phyloP scores from a whole-genome alignment of 129 eudicot species.

The Lactuca saligna region DNA sequence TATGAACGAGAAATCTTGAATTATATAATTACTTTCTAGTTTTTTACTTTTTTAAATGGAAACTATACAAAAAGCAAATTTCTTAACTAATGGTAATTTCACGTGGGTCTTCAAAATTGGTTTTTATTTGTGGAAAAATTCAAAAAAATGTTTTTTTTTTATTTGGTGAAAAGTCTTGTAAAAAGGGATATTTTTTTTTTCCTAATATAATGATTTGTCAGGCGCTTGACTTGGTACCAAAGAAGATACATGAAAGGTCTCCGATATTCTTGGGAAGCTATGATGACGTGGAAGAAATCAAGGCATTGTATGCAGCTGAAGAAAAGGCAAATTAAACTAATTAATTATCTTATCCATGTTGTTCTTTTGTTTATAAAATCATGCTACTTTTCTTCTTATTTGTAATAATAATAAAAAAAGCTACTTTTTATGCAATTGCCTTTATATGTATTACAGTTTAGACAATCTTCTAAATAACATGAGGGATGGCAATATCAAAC shows the following conservation, averaged over 20 bases:
- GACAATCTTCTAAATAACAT: too few species aligned
- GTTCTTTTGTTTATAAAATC: slow-evolving; percentile 25
- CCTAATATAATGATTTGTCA: slow-evolving; percentile 22
- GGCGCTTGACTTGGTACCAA: slow-evolving; percentile 92
- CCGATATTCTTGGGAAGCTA: slow-evolving; percentile 95
- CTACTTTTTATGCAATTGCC: slow-evolving; percentile 15
- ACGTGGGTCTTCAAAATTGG: too few species aligned
- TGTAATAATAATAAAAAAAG: slow-evolving; percentile 19
- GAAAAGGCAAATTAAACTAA: slow-evolving; percentile 20
- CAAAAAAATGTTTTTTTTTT: too few species aligned
- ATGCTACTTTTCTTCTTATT: slow-evolving; percentile 10
- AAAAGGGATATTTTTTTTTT: too few species aligned
- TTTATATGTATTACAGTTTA: not conserved
- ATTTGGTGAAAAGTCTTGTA: not conserved
- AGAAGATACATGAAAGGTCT: slow-evolving; percentile 84
- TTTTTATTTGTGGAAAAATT: too few species aligned
- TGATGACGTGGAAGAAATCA: slow-evolving; percentile 96
- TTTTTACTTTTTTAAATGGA: too few species aligned
- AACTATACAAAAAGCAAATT: too few species aligned
- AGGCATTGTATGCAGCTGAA: slow-evolving; percentile 86
- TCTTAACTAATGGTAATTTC: too few species aligned
- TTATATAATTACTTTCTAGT: too few species aligned
- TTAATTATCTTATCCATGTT: not conserved
- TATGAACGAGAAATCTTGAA: too few species aligned
- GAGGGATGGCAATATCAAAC: too few species aligned